Conservation (phyloP, 495 filamentous ascomycete species). For the Umbilicaria muhlenbergii region DNA sequence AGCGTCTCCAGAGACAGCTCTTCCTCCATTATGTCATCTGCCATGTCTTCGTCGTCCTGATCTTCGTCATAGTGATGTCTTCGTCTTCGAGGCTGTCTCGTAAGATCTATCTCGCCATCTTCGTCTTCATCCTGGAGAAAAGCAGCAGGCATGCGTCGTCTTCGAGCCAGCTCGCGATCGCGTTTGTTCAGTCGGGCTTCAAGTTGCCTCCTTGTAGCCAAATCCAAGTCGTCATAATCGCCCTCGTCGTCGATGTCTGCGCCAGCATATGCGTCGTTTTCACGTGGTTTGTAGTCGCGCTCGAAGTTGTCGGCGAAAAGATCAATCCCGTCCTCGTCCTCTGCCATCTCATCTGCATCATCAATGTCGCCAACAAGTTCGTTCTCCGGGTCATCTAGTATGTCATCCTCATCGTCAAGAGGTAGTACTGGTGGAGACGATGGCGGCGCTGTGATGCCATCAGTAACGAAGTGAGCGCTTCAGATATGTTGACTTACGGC, state of each 20-base stretch:
- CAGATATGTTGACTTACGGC: conserved; percentile 37
- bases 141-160: conserved; percentile 62
- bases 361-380: conserved; percentile 72
- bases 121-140: conserved; percentile 86
- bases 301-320: conserved; percentile 86
- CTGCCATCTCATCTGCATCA: conserved; percentile 89
- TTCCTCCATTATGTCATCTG: conserved; percentile 81
- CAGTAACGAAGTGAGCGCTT: conserved; percentile 7
- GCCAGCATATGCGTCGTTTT: conserved; percentile 51
- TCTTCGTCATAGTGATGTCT: conserved; percentile 89
- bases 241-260: conserved; percentile 67
- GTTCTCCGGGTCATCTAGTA: conserved; percentile 53
- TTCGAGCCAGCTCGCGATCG: conserved; percentile 63
- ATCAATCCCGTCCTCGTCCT: conserved; percentile 88
- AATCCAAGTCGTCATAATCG: conserved; percentile 59
- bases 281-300: conserved; percentile 54
- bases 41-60: conserved; percentile 75
- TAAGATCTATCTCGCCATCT: conserved; percentile 66
- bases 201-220: conserved; percentile 54
- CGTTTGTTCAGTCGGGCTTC: conserved; percentile 71
- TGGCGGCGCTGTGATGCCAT: conserved; percentile 23
- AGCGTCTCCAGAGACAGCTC: conserved; percentile 86
- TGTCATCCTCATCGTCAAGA: conserved; percentile 53
- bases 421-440: conserved; percentile 42
- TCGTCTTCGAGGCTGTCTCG: conserved; percentile 60